These are phyloP conservation scores for Irpex rosettiformis DNA, from an alignment of 1,284 basidiomycete species.

Conservation along the genomic window DNA sequence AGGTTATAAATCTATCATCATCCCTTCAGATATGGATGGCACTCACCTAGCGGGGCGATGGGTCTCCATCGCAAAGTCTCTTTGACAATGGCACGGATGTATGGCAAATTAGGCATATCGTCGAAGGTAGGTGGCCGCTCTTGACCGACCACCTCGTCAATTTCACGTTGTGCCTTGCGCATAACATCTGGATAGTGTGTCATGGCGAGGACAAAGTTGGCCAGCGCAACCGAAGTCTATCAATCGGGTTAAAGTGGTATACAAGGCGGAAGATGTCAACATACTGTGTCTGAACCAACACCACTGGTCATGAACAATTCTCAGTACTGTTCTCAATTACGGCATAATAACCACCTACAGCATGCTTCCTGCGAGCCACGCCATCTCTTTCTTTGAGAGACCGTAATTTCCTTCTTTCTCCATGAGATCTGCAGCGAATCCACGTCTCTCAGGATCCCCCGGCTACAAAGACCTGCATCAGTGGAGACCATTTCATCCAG, in stretches of 20 bases:
- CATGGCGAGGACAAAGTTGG: conserved; percentile 5
- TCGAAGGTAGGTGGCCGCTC: conserved; percentile 1
- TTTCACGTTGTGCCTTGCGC: conserved; percentile 4
- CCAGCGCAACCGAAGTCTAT: neutral
- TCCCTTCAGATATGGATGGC: too few relatives aligned
- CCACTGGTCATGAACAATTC: neutral
- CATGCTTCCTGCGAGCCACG: neutral
- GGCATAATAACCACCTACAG: neutral
- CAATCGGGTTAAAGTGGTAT: neutral
- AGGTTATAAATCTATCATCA: too few relatives aligned
- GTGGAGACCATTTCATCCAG: neutral
- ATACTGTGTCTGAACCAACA: neutral
- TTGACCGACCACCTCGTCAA: conserved; percentile 1
- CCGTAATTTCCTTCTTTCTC: neutral
- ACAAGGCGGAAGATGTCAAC: too few relatives aligned
- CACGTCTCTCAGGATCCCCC: neutral
- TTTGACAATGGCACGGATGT: conserved; percentile 3
- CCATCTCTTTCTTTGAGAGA: neutral
- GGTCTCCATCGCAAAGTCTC: conserved; percentile 2
- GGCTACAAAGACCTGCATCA: neutral
- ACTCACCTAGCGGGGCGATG: neutral
- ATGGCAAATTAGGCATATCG: neutral
- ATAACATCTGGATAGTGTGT: conserved; percentile 1
- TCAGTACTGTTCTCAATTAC: neutral
- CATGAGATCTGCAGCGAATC: neutral